A percentile compares a stretch with the other conserved stretches of the same genome.
Evolutionary conservation across 2,329 filamentous ascomycete genomes (phyloP).

Genomic region (Diplodia sapinea): DNA sequence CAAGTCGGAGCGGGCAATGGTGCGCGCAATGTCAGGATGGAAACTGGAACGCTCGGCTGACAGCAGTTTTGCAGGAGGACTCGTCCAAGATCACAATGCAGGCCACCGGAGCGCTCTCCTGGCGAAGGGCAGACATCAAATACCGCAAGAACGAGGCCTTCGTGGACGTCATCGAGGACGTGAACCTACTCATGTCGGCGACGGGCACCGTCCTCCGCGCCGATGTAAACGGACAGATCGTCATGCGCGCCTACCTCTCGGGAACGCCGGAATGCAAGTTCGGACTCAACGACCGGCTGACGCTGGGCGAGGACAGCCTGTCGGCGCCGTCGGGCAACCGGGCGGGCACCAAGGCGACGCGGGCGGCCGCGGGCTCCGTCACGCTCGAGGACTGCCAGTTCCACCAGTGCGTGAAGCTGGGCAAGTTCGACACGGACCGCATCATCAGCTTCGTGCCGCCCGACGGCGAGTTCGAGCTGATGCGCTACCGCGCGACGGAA

Average conservation of each 20-base stretch:
- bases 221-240: slow-evolving; percentile 95
- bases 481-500: slow-evolving; percentile 97
- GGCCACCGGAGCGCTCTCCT: slow-evolving; percentile 93
- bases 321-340: slow-evolving; percentile 74
- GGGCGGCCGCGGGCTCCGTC: slow-evolving; percentile 92
- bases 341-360: slow-evolving; percentile 84
- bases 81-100: slow-evolving; percentile 99
- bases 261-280: slow-evolving; percentile 99
- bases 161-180: slow-evolving; percentile 98
- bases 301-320: slow-evolving; percentile 72
- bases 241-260: slow-evolving; percentile 97
- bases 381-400: slow-evolving; percentile 98
- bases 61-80: slow-evolving; percentile 64
- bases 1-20: slow-evolving; percentile 80
- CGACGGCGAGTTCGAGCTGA: slow-evolving; percentile 97
- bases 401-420: slow-evolving; percentile 97
- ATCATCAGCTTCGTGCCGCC: slow-evolving; percentile 98
- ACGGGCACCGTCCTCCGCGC: slow-evolving; percentile 92
- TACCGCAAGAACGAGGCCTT: slow-evolving; percentile 99
- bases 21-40: slow-evolving; percentile 33
- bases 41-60: slow-evolving; percentile 33
- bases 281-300: slow-evolving; percentile 90
- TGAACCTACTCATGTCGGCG: slow-evolving; percentile 98
- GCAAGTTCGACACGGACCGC: slow-evolving; percentile 93
- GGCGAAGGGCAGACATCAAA: slow-evolving; percentile 96